Conservation (phyloP, 495 filamentous ascomycete species). For the Talaromyces liani region DNA sequence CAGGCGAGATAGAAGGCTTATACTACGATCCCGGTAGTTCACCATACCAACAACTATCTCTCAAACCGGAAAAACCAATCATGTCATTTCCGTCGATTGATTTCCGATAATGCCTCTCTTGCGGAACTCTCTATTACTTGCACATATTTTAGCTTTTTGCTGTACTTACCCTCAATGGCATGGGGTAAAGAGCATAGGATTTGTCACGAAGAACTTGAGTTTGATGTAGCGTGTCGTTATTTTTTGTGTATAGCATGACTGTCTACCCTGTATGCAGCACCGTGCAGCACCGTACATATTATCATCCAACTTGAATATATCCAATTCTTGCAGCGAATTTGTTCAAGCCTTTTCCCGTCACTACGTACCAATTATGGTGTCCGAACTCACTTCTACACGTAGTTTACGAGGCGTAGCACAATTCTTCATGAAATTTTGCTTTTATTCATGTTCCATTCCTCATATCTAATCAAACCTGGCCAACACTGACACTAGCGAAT, state of each 20-base stretch:
- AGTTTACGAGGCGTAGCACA: background rate
- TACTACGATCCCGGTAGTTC: constrained; percentile 69
- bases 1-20: constrained; percentile 59
- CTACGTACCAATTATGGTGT: background rate
- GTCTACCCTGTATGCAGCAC: background rate
- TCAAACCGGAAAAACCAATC: constrained; percentile 42
- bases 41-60: constrained; percentile 60
- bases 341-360: background rate
- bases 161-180: background rate
- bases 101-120: constrained; percentile 24
- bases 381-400: background rate
- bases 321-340: background rate
- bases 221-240: background rate
- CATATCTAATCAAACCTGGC: background rate
- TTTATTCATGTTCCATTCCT: constrained; percentile 3
- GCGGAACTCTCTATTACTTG: background rate
- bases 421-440: background rate
- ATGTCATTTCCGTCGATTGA: constrained; percentile 34
- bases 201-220: background rate
- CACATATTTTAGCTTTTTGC: background rate
- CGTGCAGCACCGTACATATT: background rate
- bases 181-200: background rate
- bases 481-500: background rate
- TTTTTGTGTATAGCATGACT: background rate
- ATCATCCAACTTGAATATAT: background rate